phyloP scores from a whole-genome alignment of 257 asterid genomes.

The Solanum chiquidenum region DNA sequence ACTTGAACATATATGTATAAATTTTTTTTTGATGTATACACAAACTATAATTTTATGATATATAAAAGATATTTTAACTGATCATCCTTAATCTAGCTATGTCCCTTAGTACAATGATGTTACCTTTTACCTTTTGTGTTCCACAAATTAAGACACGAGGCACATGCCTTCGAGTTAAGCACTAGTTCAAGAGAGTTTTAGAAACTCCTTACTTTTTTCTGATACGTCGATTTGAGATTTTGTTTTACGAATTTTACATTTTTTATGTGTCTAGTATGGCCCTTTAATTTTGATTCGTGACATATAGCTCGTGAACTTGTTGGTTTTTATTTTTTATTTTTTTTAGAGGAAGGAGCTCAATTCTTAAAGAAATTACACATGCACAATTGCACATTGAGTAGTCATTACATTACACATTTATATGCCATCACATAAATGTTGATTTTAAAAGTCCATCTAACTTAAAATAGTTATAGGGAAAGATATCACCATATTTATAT shows the following conservation, averaged over 20 bases:
- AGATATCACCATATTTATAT: background rate
- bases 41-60: too few relatives aligned
- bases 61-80: too few relatives aligned
- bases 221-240: too few relatives aligned
- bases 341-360: background rate
- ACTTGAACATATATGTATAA: background rate
- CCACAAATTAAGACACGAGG: too few relatives aligned
- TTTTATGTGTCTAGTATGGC: background rate
- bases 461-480: background rate
- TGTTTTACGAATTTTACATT: background rate
- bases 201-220: too few relatives aligned
- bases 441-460: conserved; percentile 19
- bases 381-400: background rate
- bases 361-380: background rate
- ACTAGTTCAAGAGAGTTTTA: too few relatives aligned
- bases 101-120: too few relatives aligned
- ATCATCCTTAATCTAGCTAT: too few relatives aligned
- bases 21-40: too few relatives aligned
- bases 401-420: conserved; percentile 1
- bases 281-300: background rate
- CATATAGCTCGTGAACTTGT: background rate
- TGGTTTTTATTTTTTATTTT: too few relatives aligned
- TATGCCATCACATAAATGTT: background rate
- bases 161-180: too few relatives aligned
- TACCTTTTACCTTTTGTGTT: too few relatives aligned